Percentiles rank a stretch among this genome's conserved stretches.
These are phyloP conservation scores for Venturia effusa DNA, from an alignment of 2,329 filamentous ascomycete genomes.

Conservation along the genomic window DNA sequence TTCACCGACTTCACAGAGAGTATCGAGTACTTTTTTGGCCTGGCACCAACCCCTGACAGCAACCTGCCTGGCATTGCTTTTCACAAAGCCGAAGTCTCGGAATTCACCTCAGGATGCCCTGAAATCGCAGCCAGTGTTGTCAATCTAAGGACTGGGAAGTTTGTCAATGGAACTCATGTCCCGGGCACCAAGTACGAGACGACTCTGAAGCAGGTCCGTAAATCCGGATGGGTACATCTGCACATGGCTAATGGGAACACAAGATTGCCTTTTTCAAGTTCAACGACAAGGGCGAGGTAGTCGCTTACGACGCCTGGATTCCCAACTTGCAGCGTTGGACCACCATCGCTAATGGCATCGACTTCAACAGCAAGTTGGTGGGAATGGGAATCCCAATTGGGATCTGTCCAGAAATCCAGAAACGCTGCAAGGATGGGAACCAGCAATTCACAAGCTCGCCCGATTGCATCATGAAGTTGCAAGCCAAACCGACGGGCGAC, in stretches of 20 bases:
- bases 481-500: conserved; percentile 26
- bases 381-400: neutral
- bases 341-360: neutral
- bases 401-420: neutral
- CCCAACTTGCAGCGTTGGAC: conserved; percentile 23
- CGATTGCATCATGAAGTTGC: conserved; percentile 24
- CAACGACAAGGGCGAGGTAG: conserved; percentile 31
- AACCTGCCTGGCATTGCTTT: conserved; percentile 14
- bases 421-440: neutral
- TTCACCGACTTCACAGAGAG: conserved; percentile 32
- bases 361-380: neutral
- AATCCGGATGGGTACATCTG: neutral
- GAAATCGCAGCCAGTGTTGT: conserved; percentile 29
- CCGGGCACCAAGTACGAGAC: neutral
- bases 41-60: conserved; percentile 22
- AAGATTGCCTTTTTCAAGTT: conserved; percentile 38
- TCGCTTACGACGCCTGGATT: conserved; percentile 35
- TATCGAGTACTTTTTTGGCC: conserved; percentile 36
- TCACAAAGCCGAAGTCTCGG: conserved; percentile 17
- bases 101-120: conserved; percentile 25
- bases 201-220: neutral
- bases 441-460: neutral
- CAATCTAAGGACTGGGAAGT: conserved; percentile 1
- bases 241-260: neutral
- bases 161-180: neutral